A percentile compares a stretch with the other conserved stretches of the same genome.
These are phyloP conservation scores for Trichoderma asperelloides DNA, from an alignment of 495 filamentous ascomycete genomes.

Conservation along the genomic window DNA sequence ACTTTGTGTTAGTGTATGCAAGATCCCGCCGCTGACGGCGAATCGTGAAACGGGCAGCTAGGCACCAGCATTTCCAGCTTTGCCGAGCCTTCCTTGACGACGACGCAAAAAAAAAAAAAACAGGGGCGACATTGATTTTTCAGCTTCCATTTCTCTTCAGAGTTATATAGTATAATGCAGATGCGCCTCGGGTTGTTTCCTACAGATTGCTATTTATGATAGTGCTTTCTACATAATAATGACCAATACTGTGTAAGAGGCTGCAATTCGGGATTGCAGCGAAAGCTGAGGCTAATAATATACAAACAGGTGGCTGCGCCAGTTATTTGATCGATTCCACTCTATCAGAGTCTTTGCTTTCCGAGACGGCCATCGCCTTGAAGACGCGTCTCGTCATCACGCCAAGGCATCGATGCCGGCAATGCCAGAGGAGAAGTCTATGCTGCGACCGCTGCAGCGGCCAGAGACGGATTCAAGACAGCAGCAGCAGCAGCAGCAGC, in stretches of 20 bases:
- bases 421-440: background rate
- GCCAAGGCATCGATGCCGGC: background rate
- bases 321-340: background rate
- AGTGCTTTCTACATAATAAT: background rate
- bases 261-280: background rate
- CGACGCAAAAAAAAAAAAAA: background rate
- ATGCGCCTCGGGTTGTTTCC: background rate
- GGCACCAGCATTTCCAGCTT: constrained; percentile 2
- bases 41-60: background rate
- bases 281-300: background rate
- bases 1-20: background rate
- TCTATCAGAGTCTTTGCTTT: background rate
- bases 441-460: background rate
- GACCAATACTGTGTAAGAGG: background rate
- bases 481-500: background rate
- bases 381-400: background rate
- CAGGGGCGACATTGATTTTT: background rate
- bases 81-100: background rate
- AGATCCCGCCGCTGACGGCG: background rate
- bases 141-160: background rate
- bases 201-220: background rate
- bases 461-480: background rate
- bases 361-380: background rate
- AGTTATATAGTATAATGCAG: background rate
- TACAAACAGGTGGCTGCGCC: background rate